Base-by-base conservation (phyloP, 208 protist genomes). In the Kentomonas sorsogonicus region DNA sequence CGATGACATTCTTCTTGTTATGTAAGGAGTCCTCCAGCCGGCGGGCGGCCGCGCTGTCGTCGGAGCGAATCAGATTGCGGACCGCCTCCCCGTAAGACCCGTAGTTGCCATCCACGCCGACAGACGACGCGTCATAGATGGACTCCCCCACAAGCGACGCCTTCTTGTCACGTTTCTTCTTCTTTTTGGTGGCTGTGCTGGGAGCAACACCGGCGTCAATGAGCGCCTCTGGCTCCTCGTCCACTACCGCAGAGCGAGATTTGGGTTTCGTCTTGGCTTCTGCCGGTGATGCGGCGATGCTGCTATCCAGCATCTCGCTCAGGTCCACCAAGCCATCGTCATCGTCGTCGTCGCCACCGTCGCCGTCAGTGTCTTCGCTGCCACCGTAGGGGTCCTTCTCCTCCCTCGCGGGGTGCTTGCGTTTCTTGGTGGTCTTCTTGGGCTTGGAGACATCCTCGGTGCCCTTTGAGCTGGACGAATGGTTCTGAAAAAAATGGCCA, bases 251-350 rank as follows among this genome's bases (percentile, higher is more conserved):
- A 22, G 68, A 55, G 70, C 44, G 25, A 53, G 48, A 55, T 11
- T 82, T 79, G 41, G 66, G 80, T 25, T 75, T 73, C 51, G 77
- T 80, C 36, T 86, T 83, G 38, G 43, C 60, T 29, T 47, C 63
- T 16, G 31, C 16, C 23, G 23, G 47, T 27, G 60, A 39, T 25
- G 55, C 66, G 26, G 67, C 65, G 18, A 81, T 25, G 30, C 55
- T 85, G 36, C 61, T 53, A 53, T 89, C 81, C n/a, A 94, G 71
- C 83, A 91, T 90, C 50, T 91, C 88, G 36, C 70, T 86, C 26
- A 94, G 70, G 56, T 94, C 88, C 29, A 91, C 79, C 58, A 85
- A 86, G 9, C 90, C 80, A 48, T 81, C 79, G 53, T 83, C 73
- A 48, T 77, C 77, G 62, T 68, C 83, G 40, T 41, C 69, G 18